Conservation (phyloP, 2,329 filamentous ascomycete genomes). For the Juglanconis sp. region DNA sequence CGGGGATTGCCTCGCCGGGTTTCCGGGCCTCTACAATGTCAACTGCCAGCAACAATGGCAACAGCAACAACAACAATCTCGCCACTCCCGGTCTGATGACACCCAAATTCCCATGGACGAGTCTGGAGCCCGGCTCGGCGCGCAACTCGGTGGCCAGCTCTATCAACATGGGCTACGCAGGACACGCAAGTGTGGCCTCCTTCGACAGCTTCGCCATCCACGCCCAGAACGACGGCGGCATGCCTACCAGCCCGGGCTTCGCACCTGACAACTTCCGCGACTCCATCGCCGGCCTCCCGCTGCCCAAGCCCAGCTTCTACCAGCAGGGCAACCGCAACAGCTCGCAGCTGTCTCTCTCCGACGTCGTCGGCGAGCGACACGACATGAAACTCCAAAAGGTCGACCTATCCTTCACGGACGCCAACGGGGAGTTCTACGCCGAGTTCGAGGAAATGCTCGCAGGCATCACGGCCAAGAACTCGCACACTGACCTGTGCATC, state of each 20-base stretch:
- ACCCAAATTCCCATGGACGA: constrained; percentile 18
- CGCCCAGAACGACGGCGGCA: constrained; percentile 12
- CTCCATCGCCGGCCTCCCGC: constrained; percentile 26
- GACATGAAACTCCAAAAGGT: constrained; percentile 64
- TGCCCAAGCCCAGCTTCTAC: constrained; percentile 22
- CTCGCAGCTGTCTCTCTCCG: constrained; percentile 51
- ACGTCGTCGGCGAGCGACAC: constrained; percentile 58
- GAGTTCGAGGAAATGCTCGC: constrained; percentile 57
- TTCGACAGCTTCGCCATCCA: constrained; percentile 19
- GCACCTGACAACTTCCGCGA: constrained; percentile 22
- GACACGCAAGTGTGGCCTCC: constrained; percentile 11
- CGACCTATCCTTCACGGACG: constrained; percentile 65
- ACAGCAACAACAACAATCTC: background rate
- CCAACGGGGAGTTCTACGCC: constrained; percentile 57
- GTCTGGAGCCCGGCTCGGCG: constrained; percentile 10
- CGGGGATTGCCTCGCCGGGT: background rate
- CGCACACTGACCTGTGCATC: constrained; percentile 58
- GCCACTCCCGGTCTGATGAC: constrained; percentile 11
- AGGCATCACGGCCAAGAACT: constrained; percentile 51
- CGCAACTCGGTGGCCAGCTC: constrained; percentile 5
- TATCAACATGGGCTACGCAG: background rate
- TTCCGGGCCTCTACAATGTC: background rate
- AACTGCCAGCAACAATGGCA: background rate
- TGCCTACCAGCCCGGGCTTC: constrained; percentile 9
- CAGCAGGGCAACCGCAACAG: constrained; percentile 33